Percentiles rank a stretch among this genome's conserved stretches.
Evolutionary conservation across 2,329 filamentous ascomycete species (phyloP).

Genomic region (Pseudocercospora musae): DNA sequence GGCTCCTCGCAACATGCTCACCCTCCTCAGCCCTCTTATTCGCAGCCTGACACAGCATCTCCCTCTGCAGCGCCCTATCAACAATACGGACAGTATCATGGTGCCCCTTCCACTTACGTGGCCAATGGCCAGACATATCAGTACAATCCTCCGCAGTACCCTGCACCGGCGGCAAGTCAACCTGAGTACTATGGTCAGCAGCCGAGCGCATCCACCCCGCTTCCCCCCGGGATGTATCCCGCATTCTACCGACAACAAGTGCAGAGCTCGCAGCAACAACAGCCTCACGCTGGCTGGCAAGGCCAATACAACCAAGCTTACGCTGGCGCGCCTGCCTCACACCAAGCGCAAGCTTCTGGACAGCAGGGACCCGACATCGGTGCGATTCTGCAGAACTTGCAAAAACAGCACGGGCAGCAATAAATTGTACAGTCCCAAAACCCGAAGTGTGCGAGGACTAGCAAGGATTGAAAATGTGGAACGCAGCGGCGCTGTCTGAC

Average conservation of each 20-base stretch:
- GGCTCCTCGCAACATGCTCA: slow-evolving; percentile 27
- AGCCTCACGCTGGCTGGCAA: slow-evolving; percentile 2
- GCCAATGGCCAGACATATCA: slow-evolving; percentile 59
- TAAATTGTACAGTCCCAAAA: neutral
- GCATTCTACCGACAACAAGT: slow-evolving; percentile 12
- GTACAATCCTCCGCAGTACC: slow-evolving; percentile 15
- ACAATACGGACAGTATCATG: slow-evolving; percentile 41
- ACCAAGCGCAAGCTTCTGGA: slow-evolving; percentile 1
- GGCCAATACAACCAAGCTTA: neutral
- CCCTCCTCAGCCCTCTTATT: slow-evolving; percentile 26
- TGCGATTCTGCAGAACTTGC: slow-evolving; percentile 7
- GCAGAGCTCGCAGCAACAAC: slow-evolving; percentile 6
- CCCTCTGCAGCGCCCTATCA: slow-evolving; percentile 38
- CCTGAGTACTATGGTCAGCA: neutral
- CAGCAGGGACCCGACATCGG: slow-evolving; percentile 6
- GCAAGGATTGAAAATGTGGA: neutral
- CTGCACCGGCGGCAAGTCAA: neutral
- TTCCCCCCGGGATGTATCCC: slow-evolving; percentile 9
- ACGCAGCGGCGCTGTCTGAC: neutral
- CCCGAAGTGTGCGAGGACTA: neutral
- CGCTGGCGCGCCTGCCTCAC: neutral
- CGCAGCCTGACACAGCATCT: slow-evolving; percentile 8
- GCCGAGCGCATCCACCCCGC: neutral
- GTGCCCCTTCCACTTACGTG: slow-evolving; percentile 86
- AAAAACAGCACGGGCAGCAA: neutral